phyloP scores from a whole-genome alignment of 2,329 filamentous ascomycete genomes.

The Botrytis tulipae region DNA sequence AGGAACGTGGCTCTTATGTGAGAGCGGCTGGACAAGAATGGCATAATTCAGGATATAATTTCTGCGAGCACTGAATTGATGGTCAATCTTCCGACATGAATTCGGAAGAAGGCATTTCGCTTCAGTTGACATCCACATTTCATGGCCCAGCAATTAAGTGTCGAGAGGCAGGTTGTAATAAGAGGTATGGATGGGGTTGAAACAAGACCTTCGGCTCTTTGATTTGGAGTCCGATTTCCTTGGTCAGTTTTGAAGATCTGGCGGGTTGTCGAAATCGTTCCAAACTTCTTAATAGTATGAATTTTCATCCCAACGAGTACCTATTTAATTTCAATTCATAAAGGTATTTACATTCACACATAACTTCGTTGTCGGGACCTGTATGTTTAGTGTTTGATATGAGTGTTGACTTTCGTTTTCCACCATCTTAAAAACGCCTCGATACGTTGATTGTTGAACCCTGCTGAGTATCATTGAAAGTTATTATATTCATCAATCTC shows the following conservation, averaged over 20 bases:
- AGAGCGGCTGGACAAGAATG: not conserved
- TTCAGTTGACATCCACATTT: not conserved
- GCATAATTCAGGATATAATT: not conserved
- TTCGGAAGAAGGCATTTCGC: rapidly evolving
- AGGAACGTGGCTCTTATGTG: constrained; percentile 38
- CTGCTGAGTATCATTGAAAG: too few species aligned
- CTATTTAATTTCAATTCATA: not conserved
- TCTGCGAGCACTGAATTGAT: constrained; percentile 3
- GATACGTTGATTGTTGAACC: too few species aligned
- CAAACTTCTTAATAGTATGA: not conserved
- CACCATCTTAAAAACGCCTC: not conserved
- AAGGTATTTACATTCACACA: not conserved
- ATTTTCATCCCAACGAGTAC: not conserved
- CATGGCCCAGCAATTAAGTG: too few species aligned
- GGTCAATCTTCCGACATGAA: rapidly evolving
- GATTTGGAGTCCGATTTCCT: not conserved
- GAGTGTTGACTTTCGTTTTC: not conserved
- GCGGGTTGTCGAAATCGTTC: not conserved
- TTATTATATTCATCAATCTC: too few species aligned
- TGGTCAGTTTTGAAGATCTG: not conserved
- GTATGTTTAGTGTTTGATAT: rapidly evolving
- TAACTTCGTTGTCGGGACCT: not conserved
- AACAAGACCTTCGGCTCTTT: not conserved
- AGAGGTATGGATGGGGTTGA: too few species aligned
- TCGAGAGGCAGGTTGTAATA: too few species aligned